Evolutionary conservation across 495 filamentous ascomycete genomes (phyloP), one percentile per base, ranked within the genome.

Genomic region (Neurospora sp.): DNA sequence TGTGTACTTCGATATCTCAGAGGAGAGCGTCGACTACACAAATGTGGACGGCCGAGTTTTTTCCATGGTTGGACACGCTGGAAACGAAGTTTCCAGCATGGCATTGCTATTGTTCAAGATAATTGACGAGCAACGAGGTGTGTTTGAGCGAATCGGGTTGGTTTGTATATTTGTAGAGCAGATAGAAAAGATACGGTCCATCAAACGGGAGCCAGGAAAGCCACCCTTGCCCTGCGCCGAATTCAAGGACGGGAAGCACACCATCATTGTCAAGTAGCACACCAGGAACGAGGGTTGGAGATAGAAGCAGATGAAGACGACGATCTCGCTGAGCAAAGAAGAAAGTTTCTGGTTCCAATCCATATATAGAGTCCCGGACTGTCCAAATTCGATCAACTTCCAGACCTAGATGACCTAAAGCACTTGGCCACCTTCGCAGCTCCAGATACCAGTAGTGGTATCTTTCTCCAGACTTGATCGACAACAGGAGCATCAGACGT

Each of bases 61-160:
- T 61, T 17, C 12, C 5, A 61, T 61, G 53, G 3, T 35, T 35
- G 53, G 22, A 8, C 6, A 61, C 53, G 3, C 3, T 3, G 27
- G 48, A 14, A 7, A 10, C 9, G n/a, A 0, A 14, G 0, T 0
- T 14, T 20, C 1, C 0, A 0, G 9, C 0, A 0, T 6, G 4
- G 20, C 9, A 10, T 59, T 59, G 53, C 14, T 61, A 35, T 5
- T 61, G 2, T 35, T 61, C 3, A 17, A 17, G 14, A 0, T 61
- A 16, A 0, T 35, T 9, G 53, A 61, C 14, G 27, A 61, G 27
- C 53, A 35, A 35, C 5, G 27, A 61, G 27, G 53, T 16, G 27
- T 61, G 0, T 61, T 61, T 35, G 53, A 35, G 14, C 53, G 53
- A 16, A 61, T 61, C 2, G 53, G 53, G 5, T 0, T 35, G 22